Percentiles rank a stretch among this genome's conserved stretches.
These are phyloP conservation scores for Nemania sp. DNA, from an alignment of 2,329 filamentous ascomycete genomes.

Conservation along the genomic window DNA sequence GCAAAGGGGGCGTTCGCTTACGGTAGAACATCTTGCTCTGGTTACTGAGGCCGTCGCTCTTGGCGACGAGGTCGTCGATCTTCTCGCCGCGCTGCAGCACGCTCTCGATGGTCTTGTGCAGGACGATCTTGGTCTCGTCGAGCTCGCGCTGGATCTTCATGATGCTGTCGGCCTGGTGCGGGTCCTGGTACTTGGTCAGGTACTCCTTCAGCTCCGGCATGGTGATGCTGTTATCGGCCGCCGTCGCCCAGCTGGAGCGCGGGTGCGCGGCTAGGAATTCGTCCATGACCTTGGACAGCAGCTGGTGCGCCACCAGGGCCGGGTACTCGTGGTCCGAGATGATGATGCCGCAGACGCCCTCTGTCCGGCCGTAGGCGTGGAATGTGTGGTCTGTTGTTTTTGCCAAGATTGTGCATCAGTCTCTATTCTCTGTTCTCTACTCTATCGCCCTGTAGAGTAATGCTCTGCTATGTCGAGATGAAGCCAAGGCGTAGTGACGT, in stretches of 20 bases:
- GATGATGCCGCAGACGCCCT: constrained; percentile 81
- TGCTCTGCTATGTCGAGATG: too few relatives aligned
- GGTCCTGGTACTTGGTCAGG: constrained; percentile 81
- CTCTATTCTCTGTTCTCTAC: too few relatives aligned
- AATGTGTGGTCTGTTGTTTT: constrained; percentile 73
- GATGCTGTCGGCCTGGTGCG: constrained; percentile 89
- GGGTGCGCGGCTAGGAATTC: constrained; percentile 86
- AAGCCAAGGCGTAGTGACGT: too few relatives aligned
- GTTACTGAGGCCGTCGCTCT: constrained; percentile 89
- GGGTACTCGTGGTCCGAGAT: constrained; percentile 83
- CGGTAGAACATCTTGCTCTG: constrained; percentile 99
- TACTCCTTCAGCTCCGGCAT: constrained; percentile 86
- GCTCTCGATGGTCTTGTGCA: constrained; percentile 96
- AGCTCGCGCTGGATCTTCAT: constrained; percentile 96
- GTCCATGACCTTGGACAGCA: constrained; percentile 87
- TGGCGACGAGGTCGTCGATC: constrained; percentile 92
- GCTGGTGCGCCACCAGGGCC: constrained; percentile 82
- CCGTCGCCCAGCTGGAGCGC: constrained; percentile 72
- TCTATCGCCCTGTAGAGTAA: too few relatives aligned
- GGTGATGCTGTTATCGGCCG: constrained; percentile 60
- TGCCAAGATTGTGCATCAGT: too few relatives aligned
- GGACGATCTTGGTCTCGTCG: constrained; percentile 95
- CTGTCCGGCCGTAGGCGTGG: constrained; percentile 80
- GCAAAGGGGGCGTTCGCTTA: constrained; percentile 53
- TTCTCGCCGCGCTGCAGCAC: constrained; percentile 93